Conservation (phyloP, 1,139 yeast species). For the Pichia sp. region DNA sequence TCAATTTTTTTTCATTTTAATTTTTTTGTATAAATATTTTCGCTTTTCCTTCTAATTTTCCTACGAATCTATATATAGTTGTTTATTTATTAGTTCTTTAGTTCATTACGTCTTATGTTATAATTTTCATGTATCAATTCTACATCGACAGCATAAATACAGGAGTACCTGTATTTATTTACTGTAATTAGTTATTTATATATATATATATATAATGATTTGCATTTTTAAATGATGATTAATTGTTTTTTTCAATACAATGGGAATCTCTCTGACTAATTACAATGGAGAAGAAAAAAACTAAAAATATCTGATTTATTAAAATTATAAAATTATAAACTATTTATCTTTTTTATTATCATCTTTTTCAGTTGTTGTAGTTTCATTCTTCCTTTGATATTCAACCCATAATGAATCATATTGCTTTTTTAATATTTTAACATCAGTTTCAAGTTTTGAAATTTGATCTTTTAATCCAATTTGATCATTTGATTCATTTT, state of each 20-base stretch:
- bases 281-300: conserved; percentile 13
- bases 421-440: conserved; percentile 47
- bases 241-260: conserved; percentile 12
- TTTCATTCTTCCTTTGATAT: conserved; percentile 41
- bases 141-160: not conserved
- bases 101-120: not conserved
- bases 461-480: conserved; percentile 35
- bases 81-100: too few relatives aligned
- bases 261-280: conserved; percentile 17
- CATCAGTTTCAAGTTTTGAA: conserved; percentile 38
- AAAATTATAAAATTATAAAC: not conserved
- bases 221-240: conserved; percentile 3
- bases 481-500: not conserved
- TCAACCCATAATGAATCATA: conserved; percentile 46
- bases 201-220: too few relatives aligned
- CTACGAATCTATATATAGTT: too few relatives aligned
- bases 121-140: not conserved
- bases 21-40: not conserved
- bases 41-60: not conserved
- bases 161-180: not conserved
- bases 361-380: not conserved
- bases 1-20: not conserved
- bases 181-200: not conserved
- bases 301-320: conserved; percentile 8
- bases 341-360: conserved; percentile 4